Conservation (phyloP, 78 protist genomes). For the Dictyostelium brefeldianum region DNA sequence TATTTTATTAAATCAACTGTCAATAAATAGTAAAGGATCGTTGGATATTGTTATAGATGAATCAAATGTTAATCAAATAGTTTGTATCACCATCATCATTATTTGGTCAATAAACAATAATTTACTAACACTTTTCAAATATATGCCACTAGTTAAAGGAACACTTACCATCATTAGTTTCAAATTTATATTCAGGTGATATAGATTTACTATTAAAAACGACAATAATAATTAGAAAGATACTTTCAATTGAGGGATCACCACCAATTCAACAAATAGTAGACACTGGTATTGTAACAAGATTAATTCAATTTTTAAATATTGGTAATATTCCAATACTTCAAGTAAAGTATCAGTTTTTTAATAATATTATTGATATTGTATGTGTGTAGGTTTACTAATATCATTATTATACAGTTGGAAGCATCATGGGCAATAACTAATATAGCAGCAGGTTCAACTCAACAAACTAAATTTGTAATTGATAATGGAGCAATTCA, state of each 20-base stretch:
- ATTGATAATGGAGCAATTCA: not conserved
- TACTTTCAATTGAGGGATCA: not conserved
- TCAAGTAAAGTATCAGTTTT: not conserved
- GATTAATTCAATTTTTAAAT: not conserved
- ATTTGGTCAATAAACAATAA: no score
- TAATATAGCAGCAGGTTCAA: slow-evolving; percentile 8
- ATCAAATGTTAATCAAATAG: no score
- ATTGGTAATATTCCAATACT: not conserved
- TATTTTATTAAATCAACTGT: no score
- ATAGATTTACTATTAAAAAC: not conserved
- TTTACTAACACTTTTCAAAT: no score
- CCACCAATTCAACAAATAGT: not conserved
- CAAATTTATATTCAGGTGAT: not conserved
- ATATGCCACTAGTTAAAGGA: not conserved
- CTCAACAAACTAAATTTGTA: not conserved
- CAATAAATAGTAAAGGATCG: no score
- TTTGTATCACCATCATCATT: no score
- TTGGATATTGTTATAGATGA: no score
- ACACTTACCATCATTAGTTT: not conserved
- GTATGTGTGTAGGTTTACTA: no score
- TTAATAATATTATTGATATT: no score
- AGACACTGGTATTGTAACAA: not conserved
- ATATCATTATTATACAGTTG: no score
- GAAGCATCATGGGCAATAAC: slow-evolving; percentile 28
- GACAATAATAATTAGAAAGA: not conserved